Percentiles rank a stretch among this genome's conserved stretches.
Evolutionary conservation across 768 basidiomycete species (phyloP).

Genomic region (Mycena venus): DNA sequence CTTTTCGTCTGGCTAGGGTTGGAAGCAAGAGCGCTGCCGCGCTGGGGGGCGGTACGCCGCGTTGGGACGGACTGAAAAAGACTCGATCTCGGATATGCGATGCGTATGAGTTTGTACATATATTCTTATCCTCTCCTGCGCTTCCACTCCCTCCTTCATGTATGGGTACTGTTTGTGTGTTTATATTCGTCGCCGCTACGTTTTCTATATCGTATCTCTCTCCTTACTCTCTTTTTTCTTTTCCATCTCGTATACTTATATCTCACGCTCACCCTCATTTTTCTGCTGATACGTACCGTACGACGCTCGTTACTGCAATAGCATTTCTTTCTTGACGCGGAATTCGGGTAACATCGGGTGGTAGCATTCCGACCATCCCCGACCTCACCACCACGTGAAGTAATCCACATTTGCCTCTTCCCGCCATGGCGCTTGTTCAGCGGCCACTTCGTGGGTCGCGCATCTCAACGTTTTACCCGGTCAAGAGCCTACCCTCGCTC

Average conservation of each 20-base stretch:
- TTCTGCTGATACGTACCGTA: too few species aligned
- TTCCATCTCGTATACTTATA: too few species aligned
- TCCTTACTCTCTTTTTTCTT: background rate
- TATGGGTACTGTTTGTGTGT: background rate
- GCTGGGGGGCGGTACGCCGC: background rate
- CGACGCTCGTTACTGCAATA: too few species aligned
- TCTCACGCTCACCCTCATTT: too few species aligned
- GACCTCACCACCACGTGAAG: too few species aligned
- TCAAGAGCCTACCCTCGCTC: conserved; percentile 77
- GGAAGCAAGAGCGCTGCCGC: background rate
- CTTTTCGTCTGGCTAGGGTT: background rate
- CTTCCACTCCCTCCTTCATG: background rate
- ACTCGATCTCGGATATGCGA: conserved; percentile 21
- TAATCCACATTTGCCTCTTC: background rate
- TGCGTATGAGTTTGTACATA: conserved; percentile 6
- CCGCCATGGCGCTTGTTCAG: conserved; percentile 47
- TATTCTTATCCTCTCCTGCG: conserved; percentile 1
- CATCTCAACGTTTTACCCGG: conserved; percentile 84
- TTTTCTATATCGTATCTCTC: background rate
- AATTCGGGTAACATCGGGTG: too few species aligned
- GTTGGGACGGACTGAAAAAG: conserved; percentile 6
- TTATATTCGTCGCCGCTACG: background rate
- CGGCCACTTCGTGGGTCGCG: conserved; percentile 83
- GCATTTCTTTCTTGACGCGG: too few species aligned
- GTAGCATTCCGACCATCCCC: too few species aligned